Percentiles rank a stretch among this genome's conserved stretches.
phyloP scores from a whole-genome alignment of 2,329 filamentous ascomycete genomes.

The Verticillium dahliae region DNA sequence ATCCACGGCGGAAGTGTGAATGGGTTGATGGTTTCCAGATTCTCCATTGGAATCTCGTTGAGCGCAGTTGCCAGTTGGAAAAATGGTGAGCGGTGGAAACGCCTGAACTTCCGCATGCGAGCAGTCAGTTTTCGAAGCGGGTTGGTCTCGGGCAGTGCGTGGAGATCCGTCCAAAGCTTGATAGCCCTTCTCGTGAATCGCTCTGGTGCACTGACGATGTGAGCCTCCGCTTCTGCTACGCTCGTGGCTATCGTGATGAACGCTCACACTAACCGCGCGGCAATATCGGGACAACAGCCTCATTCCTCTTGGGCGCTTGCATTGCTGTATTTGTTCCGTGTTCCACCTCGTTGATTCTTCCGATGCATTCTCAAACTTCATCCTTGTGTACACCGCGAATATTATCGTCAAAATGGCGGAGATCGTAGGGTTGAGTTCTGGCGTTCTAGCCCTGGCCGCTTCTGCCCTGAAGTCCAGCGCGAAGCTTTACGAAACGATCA shows the following conservation, averaged over 20 bases:
- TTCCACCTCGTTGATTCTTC: no score
- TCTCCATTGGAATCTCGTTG: constrained; percentile 12
- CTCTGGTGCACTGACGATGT: constrained; percentile 10
- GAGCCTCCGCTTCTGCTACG: constrained; percentile 13
- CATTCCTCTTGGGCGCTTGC: no score
- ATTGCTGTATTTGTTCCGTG: no score
- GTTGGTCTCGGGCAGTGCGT: constrained; percentile 4
- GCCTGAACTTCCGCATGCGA: neutral
- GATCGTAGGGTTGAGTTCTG: constrained; percentile 8
- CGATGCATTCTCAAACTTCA: no score
- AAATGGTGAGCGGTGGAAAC: neutral
- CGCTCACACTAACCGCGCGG: neutral
- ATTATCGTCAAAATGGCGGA: constrained; percentile 10
- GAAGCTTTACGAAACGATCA: constrained; percentile 10
- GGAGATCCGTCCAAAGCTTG: constrained; percentile 4
- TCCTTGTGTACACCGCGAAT: no score
- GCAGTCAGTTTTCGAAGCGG: constrained; percentile 1
- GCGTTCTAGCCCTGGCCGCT: constrained; percentile 8
- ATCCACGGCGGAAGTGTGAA: constrained; percentile 7
- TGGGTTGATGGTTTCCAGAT: constrained; percentile 7
- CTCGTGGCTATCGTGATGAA: constrained; percentile 12
- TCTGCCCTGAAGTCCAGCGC: constrained; percentile 15
- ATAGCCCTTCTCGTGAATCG: constrained; percentile 10
- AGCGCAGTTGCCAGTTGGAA: neutral
- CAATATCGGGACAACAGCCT: no score